Evolutionary conservation across 306 rosid genomes (phyloP).

Genomic region (Inga oerstediana): DNA sequence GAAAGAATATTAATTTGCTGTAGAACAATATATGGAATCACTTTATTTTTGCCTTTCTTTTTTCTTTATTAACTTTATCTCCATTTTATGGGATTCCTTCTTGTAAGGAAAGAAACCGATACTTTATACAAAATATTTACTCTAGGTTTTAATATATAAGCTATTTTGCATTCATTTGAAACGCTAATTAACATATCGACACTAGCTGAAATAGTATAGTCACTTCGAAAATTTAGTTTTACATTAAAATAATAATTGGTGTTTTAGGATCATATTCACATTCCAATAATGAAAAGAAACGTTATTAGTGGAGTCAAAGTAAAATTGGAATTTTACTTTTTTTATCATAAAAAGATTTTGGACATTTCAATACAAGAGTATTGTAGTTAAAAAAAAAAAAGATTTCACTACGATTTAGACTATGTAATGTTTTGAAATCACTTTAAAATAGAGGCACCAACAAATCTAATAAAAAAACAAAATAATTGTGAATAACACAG

Average conservation of each 20-base stretch:
- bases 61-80: not conserved
- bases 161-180: not conserved
- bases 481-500: not conserved
- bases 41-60: not conserved
- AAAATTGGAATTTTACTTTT: not conserved
- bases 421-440: not conserved
- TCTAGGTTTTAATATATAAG: not conserved
- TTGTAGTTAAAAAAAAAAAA: too few species aligned
- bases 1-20: not conserved
- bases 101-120: not conserved
- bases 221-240: too few species aligned
- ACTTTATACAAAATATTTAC: not conserved
- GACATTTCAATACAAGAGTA: too few species aligned
- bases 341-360: too few species aligned
- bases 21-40: not conserved
- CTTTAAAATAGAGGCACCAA: not conserved
- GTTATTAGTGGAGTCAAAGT: not conserved
- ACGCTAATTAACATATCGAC: not conserved
- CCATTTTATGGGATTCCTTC: conserved; percentile 16
- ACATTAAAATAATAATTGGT: not conserved
- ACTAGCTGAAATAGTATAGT: not conserved
- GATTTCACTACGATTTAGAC: not conserved
- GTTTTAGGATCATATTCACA: not conserved
- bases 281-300: not conserved
- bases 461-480: not conserved